Conservation (phyloP, 2,329 filamentous ascomycete species). For the Sporothrix euskadiensis region DNA sequence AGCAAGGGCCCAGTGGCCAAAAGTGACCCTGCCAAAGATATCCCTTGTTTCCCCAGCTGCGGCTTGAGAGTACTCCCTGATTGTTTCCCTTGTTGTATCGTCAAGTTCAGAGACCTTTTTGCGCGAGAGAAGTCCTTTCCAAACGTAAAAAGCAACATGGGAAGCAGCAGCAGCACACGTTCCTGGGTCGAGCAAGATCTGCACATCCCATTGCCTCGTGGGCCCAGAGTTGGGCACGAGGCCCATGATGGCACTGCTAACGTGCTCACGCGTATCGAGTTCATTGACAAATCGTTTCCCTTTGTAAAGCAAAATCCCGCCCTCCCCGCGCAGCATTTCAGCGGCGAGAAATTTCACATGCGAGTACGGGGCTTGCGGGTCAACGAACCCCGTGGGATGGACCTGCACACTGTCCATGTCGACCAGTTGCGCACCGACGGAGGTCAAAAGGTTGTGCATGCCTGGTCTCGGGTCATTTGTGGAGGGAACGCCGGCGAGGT, state of each 20-base stretch:
- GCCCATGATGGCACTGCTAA: conserved; percentile 84
- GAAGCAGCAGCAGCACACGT: conserved; percentile 96
- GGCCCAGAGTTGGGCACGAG: neutral
- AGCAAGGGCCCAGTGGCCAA: conserved; percentile 84
- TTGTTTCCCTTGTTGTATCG: conserved; percentile 82
- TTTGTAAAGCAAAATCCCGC: conserved; percentile 86
- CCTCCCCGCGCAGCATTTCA: conserved; percentile 96
- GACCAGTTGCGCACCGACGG: conserved; percentile 93
- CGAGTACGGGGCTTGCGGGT: conserved; percentile 92
- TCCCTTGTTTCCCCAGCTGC: conserved; percentile 96
- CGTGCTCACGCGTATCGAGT: conserved; percentile 96
- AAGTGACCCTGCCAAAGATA: conserved; percentile 94
- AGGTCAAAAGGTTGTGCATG: conserved; percentile 67
- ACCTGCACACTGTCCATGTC: conserved; percentile 99
- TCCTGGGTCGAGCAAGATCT: conserved; percentile 95
- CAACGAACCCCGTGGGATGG: conserved; percentile 94
- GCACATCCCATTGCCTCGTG: conserved; percentile 74
- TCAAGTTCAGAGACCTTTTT: conserved; percentile 90
- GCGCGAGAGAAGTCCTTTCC: conserved; percentile 98
- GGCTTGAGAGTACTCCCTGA: conserved; percentile 89
- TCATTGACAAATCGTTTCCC: conserved; percentile 97
- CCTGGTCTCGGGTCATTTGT: conserved; percentile 69
- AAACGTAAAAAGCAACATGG: conserved; percentile 98
- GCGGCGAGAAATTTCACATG: conserved; percentile 99
- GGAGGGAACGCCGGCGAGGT: conserved; percentile 86